phyloP scores from a whole-genome alignment of 2,329 filamentous ascomycete genomes.

The Xylaria polymorpha region DNA sequence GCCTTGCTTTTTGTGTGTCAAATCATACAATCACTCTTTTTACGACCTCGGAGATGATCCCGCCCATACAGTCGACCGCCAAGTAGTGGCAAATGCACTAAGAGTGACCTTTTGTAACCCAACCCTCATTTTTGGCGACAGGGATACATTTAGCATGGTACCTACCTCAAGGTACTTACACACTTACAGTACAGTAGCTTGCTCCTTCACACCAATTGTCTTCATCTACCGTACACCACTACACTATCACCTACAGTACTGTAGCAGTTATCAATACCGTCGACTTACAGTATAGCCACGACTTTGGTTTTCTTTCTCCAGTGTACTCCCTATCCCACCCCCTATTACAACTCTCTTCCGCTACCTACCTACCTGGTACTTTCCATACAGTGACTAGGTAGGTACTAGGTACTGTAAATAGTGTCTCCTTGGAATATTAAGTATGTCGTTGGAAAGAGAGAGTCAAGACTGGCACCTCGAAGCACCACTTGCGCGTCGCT shows the following conservation, averaged over 20 bases:
- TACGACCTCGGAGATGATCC: background rate
- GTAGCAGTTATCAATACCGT: background rate
- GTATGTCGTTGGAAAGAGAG: background rate
- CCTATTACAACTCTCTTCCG: background rate
- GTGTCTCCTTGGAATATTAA: background rate
- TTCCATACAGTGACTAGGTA: background rate
- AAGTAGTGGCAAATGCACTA: constrained; percentile 14
- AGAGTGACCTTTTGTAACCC: constrained; percentile 9
- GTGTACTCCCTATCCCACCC: background rate
- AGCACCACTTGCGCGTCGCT: constrained; percentile 3
- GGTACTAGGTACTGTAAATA: background rate
- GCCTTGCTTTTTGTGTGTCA: background rate
- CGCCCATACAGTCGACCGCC: background rate
- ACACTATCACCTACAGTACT: no score
- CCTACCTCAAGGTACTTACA: background rate
- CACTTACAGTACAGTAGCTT: no score
- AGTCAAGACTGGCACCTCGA: background rate
- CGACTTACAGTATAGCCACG: background rate
- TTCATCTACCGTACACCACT: background rate
- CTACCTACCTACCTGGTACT: background rate
- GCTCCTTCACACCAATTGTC: constrained; percentile 1
- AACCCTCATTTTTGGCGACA: constrained; percentile 10
- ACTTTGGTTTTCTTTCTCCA: background rate
- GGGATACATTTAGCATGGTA: constrained; percentile 8
- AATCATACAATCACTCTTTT: background rate